Evolutionary conservation across 306 rosid species (phyloP).

Genomic region (Arachis hypogaea): DNA sequence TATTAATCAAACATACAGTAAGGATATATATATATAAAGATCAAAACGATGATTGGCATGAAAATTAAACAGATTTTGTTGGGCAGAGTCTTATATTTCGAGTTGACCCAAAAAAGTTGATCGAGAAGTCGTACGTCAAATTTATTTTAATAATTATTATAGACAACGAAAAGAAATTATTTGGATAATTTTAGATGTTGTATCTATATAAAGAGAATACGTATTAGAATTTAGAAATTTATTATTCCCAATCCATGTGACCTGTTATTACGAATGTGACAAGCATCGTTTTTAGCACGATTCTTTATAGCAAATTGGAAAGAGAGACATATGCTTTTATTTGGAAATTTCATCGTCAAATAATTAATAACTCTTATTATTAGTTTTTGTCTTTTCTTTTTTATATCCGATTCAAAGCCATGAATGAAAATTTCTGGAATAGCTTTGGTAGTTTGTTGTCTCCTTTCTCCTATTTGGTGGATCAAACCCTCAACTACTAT

Average conservation of each 20-base stretch:
- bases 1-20: no score
- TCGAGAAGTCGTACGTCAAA: no score
- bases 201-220: no score
- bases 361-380: neutral
- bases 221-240: neutral
- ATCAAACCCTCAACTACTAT: conserved; percentile 15
- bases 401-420: conserved; percentile 18
- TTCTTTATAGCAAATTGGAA: neutral
- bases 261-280: neutral
- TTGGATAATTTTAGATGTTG: no score
- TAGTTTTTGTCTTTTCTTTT: conserved; percentile 19
- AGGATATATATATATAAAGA: no score
- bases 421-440: conserved; percentile 23
- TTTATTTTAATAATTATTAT: no score
- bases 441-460: conserved; percentile 41
- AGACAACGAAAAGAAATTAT: neutral
- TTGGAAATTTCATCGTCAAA: neutral
- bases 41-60: no score
- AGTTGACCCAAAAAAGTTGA: neutral
- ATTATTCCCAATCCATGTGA: neutral
- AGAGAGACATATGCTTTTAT: no score
- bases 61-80: neutral
- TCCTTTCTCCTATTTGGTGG: conserved; percentile 10
- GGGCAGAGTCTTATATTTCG: neutral
- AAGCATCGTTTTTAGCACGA: neutral